phyloP scores from a whole-genome alignment of 1,284 basidiomycete genomes.

The Gymnopus androsaceus region DNA sequence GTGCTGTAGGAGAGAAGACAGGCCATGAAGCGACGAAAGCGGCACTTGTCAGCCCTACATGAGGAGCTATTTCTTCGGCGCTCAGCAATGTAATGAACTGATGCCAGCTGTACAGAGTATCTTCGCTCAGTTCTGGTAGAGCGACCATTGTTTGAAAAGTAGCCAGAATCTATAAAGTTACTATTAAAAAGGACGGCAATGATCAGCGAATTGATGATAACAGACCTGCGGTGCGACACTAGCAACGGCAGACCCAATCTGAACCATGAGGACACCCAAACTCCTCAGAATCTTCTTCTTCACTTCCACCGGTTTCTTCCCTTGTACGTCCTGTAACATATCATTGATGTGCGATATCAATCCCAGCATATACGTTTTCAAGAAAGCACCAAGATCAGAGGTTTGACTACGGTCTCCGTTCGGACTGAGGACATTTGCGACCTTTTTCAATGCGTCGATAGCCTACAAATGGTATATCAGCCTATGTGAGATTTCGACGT shows the following conservation, averaged over 20 bases:
- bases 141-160: constrained; percentile 89
- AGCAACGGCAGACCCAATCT: constrained; percentile 73
- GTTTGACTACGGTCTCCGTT: constrained; percentile 12
- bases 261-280: constrained; percentile 72
- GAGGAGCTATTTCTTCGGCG: constrained; percentile 77
- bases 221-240: constrained; percentile 84
- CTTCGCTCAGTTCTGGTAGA: constrained; percentile 72
- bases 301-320: constrained; percentile 63
- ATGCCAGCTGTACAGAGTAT: constrained; percentile 83
- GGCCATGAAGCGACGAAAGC: constrained; percentile 83
- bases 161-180: constrained; percentile 80
- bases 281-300: constrained; percentile 82
- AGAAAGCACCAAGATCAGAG: constrained; percentile 58
- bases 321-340: constrained; percentile 78
- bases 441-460: constrained; percentile 60
- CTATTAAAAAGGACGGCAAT: not conserved
- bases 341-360: constrained; percentile 83
- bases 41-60: constrained; percentile 88
- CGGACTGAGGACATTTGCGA: constrained; percentile 43
- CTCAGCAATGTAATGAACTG: constrained; percentile 76
- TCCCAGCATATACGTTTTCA: constrained; percentile 79
- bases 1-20: constrained; percentile 57
- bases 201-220: not conserved
- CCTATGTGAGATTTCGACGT: constrained; percentile 2
- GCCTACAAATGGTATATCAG: constrained; percentile 43